Conservation (phyloP, 805 yeast genomes). For the Tetrapisispora arboricola region DNA sequence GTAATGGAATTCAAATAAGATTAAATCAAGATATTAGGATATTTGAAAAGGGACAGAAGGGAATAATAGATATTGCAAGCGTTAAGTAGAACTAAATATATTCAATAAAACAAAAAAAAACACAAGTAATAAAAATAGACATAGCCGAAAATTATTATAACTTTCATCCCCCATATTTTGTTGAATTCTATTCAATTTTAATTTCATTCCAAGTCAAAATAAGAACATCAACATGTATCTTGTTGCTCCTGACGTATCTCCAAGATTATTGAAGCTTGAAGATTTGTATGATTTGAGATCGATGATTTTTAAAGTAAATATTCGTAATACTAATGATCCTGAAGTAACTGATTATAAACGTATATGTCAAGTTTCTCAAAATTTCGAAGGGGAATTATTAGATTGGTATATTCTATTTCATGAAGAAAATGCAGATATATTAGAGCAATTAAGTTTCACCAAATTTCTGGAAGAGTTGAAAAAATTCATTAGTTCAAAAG, state of each 20-base stretch:
- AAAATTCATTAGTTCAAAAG: conserved; percentile 1
- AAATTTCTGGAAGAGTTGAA: conserved; percentile 2
- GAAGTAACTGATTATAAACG: background rate
- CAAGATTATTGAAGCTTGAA: background rate
- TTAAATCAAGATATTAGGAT: too few species aligned
- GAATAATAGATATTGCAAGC: too few species aligned
- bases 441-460: background rate
- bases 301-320: conserved; percentile 1
- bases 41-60: too few species aligned
- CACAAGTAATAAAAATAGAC: too few species aligned
- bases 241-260: background rate
- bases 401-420: conserved; percentile 2
- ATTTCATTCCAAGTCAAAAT: background rate
- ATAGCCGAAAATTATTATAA: too few species aligned
- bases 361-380: background rate
- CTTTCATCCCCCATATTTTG: too few species aligned
- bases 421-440: background rate
- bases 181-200: too few species aligned
- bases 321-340: background rate
- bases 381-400: conserved; percentile 2
- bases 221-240: background rate
- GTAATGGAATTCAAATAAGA: too few species aligned
- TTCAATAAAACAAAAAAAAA: too few species aligned
- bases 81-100: too few species aligned
- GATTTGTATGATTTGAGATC: background rate